phyloP scores from a whole-genome alignment of 2,329 filamentous ascomycete species.

The Sporothrix inflata region DNA sequence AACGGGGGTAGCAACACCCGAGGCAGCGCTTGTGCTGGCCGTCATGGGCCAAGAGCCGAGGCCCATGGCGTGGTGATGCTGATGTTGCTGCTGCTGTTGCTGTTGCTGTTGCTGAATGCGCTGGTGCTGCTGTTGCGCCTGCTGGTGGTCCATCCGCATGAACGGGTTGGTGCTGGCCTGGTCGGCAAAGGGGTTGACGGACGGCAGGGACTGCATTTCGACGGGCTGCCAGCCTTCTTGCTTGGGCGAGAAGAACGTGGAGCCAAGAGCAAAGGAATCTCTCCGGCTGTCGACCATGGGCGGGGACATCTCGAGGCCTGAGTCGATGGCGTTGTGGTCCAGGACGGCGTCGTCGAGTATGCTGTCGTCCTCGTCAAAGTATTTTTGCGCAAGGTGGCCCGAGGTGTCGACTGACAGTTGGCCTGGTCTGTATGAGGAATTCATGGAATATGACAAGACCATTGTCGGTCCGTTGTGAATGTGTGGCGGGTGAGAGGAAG shows the following conservation, averaged over 20 bases:
- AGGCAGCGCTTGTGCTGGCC: constrained; percentile 51
- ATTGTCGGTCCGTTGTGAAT: constrained; percentile 43
- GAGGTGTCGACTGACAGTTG: constrained; percentile 57
- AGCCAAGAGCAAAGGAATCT: constrained; percentile 64
- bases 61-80: constrained; percentile 44
- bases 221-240: constrained; percentile 66
- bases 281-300: constrained; percentile 64
- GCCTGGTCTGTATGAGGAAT: constrained; percentile 54
- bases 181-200: constrained; percentile 66
- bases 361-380: constrained; percentile 63
- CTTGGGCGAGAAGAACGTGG: constrained; percentile 66
- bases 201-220: constrained; percentile 66
- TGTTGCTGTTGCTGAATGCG: constrained; percentile 41
- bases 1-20: constrained; percentile 74
- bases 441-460: constrained; percentile 57
- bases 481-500: constrained; percentile 5
- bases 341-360: constrained; percentile 65
- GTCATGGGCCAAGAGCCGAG: constrained; percentile 61
- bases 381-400: constrained; percentile 50
- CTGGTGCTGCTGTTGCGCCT: constrained; percentile 39
- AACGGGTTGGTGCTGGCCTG: constrained; percentile 66
- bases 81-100: constrained; percentile 48
- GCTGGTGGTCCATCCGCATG: constrained; percentile 62
- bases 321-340: constrained; percentile 63
- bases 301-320: constrained; percentile 65